Evolutionary conservation across 2,329 filamentous ascomycete genomes (phyloP).

Genomic region (Pseudocercospora cruenta): DNA sequence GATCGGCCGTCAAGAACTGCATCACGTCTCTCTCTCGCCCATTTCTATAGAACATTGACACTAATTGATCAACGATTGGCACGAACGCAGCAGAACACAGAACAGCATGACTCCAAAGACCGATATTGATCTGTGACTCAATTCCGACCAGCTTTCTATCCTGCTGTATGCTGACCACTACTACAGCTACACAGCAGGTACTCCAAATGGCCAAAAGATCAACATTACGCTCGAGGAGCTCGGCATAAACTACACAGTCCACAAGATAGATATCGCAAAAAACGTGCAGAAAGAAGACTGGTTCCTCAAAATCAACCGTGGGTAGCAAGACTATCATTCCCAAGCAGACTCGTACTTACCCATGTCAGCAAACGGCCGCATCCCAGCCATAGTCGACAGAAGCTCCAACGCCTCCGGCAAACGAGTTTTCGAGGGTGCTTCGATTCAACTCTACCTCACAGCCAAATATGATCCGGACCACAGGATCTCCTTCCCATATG

Average conservation of each 20-base stretch:
- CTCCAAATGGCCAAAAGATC: constrained; percentile 42
- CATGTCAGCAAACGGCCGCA: constrained; percentile 49
- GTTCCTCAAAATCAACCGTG: constrained; percentile 52
- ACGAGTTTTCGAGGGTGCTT: constrained; percentile 50
- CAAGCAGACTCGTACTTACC: background rate
- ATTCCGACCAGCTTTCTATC: background rate
- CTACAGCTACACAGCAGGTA: constrained; percentile 36
- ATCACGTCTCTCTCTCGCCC: background rate
- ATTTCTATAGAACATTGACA: background rate
- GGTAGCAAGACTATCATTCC: background rate
- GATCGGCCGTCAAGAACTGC: background rate
- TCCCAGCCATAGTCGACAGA: constrained; percentile 51
- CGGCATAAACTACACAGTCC: constrained; percentile 36
- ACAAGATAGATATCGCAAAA: constrained; percentile 49
- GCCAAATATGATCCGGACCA: constrained; percentile 48
- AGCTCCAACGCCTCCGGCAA: constrained; percentile 25
- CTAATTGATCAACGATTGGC: background rate
- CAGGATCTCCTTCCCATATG: constrained; percentile 37
- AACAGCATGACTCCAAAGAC: constrained; percentile 7
- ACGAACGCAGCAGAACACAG: background rate
- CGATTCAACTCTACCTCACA: constrained; percentile 51
- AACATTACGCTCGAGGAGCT: constrained; percentile 39
- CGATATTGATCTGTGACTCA: constrained; percentile 10
- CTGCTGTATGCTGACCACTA: background rate
- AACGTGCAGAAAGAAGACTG: constrained; percentile 51